Conservation (phyloP, 768 basidiomycete species). For the Boletellus emodensis region DNA sequence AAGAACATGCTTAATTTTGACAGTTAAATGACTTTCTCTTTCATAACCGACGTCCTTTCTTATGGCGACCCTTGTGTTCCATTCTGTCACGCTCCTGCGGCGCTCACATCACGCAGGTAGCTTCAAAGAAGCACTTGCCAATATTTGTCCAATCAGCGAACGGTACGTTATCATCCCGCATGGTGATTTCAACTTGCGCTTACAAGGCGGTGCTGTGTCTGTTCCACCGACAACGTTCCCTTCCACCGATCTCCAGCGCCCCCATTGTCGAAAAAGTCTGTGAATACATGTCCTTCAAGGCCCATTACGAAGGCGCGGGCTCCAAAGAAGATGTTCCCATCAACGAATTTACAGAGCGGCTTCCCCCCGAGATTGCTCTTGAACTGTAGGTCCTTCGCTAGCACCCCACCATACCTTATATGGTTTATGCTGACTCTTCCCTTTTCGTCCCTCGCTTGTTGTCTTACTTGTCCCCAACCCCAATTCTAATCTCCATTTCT, state of each 20-base stretch:
- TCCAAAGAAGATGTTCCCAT: conserved; percentile 75
- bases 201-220: neutral
- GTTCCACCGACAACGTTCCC: neutral
- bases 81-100: conserved; percentile 8
- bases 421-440: conserved; percentile 11
- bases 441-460: neutral
- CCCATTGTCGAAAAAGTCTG: conserved; percentile 83
- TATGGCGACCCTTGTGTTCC: conserved; percentile 11
- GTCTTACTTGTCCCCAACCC: conserved; percentile 3
- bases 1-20: conserved; percentile 73
- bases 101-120: conserved; percentile 43
- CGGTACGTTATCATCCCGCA: conserved; percentile 44
- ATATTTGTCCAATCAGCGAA: conserved; percentile 65
- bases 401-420: neutral
- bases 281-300: conserved; percentile 86
- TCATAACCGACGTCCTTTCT: conserved; percentile 5
- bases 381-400: conserved; percentile 64
- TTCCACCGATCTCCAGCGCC: conserved; percentile 34
- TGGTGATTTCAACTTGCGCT: conserved; percentile 1
- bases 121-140: conserved; percentile 71
- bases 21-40: conserved; percentile 41
- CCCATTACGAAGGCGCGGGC: conserved; percentile 65
- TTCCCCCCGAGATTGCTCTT: conserved; percentile 82
- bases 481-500: conserved; percentile 1
- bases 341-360: conserved; percentile 74